phyloP scores from a whole-genome alignment of 768 basidiomycete genomes.

The Mycena capillaripes region DNA sequence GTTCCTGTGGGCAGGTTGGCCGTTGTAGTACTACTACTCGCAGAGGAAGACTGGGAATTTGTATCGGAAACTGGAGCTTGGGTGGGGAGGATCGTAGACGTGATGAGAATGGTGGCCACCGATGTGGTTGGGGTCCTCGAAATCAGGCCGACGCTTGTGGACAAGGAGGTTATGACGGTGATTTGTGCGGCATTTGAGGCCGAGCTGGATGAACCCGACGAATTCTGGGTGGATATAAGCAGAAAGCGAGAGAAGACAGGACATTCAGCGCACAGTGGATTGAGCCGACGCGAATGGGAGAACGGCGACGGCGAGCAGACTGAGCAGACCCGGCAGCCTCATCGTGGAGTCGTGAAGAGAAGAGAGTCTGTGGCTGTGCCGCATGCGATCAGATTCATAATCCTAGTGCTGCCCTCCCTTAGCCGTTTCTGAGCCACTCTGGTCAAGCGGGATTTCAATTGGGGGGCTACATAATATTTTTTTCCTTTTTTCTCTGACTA shows the following conservation, averaged over 20 bases:
- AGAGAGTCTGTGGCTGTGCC: background rate
- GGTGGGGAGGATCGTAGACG: constrained; percentile 53
- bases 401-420: no score
- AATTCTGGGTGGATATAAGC: background rate
- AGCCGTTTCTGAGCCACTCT: no score
- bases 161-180: constrained; percentile 55
- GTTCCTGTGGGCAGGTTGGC: constrained; percentile 30
- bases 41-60: constrained; percentile 26
- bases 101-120: constrained; percentile 58
- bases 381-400: no score
- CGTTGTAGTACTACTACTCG: constrained; percentile 24
- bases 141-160: constrained; percentile 52
- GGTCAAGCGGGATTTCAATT: no score
- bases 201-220: background rate
- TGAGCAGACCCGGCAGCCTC: background rate
- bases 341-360: constrained; percentile 10
- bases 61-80: constrained; percentile 22
- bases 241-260: background rate
- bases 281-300: constrained; percentile 29
- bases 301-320: constrained; percentile 16
- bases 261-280: constrained; percentile 14
- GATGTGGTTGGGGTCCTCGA: constrained; percentile 57
- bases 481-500: no score
- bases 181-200: constrained; percentile 22
- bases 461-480: no score